phyloP scores from a whole-genome alignment of 352 stramenopile species.

The Phytophthora rubi region DNA sequence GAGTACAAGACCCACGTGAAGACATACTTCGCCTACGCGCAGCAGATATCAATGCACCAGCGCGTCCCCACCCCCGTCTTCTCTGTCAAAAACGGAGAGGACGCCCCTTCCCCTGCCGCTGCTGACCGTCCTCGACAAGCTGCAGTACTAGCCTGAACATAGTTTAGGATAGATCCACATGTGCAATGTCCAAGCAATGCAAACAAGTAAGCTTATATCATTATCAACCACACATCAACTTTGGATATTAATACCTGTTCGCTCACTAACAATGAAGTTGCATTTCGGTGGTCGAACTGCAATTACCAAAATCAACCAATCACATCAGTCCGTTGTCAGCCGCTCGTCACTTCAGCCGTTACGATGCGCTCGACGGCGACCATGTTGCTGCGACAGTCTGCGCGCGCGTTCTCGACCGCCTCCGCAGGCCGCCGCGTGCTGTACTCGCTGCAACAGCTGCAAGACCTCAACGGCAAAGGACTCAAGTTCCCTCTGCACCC shows the following conservation, averaged over 20 bases:
- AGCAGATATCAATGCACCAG: constrained; percentile 71
- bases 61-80: constrained; percentile 68
- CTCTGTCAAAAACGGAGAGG: constrained; percentile 47
- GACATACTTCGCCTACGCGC: constrained; percentile 67
- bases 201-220: too few species aligned
- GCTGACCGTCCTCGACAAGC: constrained; percentile 14
- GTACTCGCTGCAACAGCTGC: constrained; percentile 64
- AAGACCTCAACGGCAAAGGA: constrained; percentile 42
- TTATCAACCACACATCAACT: too few species aligned
- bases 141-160: constrained; percentile 38
- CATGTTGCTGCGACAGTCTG: constrained; percentile 25
- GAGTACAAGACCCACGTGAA: constrained; percentile 77
- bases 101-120: constrained; percentile 9
- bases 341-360: constrained; percentile 18
- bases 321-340: constrained; percentile 1
- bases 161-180: constrained; percentile 4
- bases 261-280: constrained; percentile 2
- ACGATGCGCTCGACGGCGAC: constrained; percentile 5
- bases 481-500: constrained; percentile 67
- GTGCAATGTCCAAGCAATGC: not conserved
- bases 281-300: constrained; percentile 25
- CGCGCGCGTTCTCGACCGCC: constrained; percentile 28
- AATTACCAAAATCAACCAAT: constrained; percentile 12
- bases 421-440: constrained; percentile 43
- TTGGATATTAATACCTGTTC: not conserved